Percentiles rank a stretch among this genome's conserved stretches.
Conservation (phyloP, 257 asterid genomes). For the Cruciata laevipes region DNA sequence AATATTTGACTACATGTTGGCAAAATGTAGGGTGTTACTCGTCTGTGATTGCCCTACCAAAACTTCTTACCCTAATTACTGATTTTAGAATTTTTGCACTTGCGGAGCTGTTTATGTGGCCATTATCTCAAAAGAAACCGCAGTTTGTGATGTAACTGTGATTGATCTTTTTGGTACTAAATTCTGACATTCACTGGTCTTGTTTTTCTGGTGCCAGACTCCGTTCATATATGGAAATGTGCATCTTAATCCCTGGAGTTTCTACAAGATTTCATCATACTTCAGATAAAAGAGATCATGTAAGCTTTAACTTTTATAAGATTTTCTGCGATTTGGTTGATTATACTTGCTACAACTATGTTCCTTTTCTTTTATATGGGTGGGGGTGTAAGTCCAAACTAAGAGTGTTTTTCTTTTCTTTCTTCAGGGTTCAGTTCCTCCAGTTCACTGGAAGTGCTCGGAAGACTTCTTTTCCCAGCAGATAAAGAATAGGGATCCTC, state of each 20-base stretch:
- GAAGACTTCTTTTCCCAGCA: constrained; percentile 76
- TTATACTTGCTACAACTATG: neutral
- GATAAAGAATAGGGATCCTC: constrained; percentile 85
- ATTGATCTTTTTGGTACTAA: neutral
- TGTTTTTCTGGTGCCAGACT: constrained; percentile 49
- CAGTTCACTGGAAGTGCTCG: constrained; percentile 97
- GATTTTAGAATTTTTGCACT: neutral
- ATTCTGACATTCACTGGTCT: neutral
- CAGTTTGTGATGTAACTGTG: neutral
- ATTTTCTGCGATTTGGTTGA: neutral
- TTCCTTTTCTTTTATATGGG: no score
- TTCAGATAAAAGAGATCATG: constrained; percentile 46
- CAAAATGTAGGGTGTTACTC: neutral
- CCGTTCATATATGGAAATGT: constrained; percentile 93
- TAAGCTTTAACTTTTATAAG: constrained; percentile 23
- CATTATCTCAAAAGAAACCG: neutral
- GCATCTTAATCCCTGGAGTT: constrained; percentile 82
- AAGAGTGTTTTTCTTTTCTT: no score
- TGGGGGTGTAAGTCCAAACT: no score
- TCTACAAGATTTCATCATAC: constrained; percentile 56
- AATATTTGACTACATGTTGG: neutral
- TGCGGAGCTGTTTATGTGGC: neutral
- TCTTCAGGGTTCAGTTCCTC: constrained; percentile 62
- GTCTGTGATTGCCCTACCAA: neutral
- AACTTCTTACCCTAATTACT: neutral